Conservation (phyloP, 2,329 filamentous ascomycete genomes). For the Huntiella savannae region DNA sequence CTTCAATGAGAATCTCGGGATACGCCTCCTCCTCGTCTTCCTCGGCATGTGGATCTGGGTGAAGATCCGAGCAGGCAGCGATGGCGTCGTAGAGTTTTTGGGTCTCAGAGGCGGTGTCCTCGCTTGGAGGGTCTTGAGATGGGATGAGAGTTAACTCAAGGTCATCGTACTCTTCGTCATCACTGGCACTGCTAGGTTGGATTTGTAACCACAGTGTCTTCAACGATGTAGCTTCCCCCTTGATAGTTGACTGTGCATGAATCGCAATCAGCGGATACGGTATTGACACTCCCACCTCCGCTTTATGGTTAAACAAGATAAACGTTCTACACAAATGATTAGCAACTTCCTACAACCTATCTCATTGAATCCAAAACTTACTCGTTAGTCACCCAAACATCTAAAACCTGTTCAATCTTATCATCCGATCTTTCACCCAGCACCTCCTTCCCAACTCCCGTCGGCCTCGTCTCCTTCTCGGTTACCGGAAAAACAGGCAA, state of each 20-base stretch:
- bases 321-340: conserved; percentile 22
- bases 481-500: conserved; percentile 34
- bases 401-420: conserved; percentile 28
- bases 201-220: conserved; percentile 49
- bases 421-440: conserved; percentile 20
- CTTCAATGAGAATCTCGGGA: conserved; percentile 33
- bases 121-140: conserved; percentile 14
- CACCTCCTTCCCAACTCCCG: conserved; percentile 16
- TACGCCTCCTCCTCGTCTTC: conserved; percentile 33
- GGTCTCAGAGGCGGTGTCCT: conserved; percentile 14
- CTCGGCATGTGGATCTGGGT: conserved; percentile 47
- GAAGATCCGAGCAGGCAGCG: conserved; percentile 54
- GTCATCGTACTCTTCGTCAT: conserved; percentile 41
- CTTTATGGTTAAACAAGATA: conserved; percentile 41
- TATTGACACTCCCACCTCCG: conserved; percentile 43
- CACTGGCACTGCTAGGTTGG: conserved; percentile 38
- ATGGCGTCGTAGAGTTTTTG: conserved; percentile 47
- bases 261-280: conserved; percentile 58
- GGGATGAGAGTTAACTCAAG: conserved; percentile 52
- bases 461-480: conserved; percentile 17
- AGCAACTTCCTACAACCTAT: background rate
- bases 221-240: conserved; percentile 20
- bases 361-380: conserved; percentile 17
- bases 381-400: conserved; percentile 41
- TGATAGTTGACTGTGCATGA: conserved; percentile 44